Conservation (phyloP, 1,139 yeast genomes). For the Scheffersomyces illinoinensis region DNA sequence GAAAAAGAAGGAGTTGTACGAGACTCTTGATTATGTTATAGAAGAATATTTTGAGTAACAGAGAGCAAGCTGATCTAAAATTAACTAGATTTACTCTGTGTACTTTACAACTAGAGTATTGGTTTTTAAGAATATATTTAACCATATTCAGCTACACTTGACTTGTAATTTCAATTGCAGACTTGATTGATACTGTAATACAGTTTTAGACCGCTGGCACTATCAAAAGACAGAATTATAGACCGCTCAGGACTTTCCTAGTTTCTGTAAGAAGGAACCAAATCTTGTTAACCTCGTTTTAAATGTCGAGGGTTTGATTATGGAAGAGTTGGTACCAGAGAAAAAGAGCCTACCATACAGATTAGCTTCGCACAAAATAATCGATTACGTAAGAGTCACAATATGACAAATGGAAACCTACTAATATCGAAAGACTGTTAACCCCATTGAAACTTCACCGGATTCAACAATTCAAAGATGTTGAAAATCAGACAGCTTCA, state of each 20-base stretch:
- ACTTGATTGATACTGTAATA: not conserved
- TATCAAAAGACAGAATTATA: too few species aligned
- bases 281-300: too few species aligned
- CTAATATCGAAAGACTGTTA: not conserved
- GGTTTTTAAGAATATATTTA: too few species aligned
- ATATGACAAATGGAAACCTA: not conserved
- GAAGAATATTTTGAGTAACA: not conserved
- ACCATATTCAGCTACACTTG: not conserved
- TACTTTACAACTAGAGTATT: too few species aligned
- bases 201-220: not conserved
- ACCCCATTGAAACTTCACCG: not conserved
- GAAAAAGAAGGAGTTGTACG: not conserved
- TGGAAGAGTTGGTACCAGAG: too few species aligned
- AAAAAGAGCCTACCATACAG: not conserved
- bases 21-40: not conserved
- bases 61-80: too few species aligned
- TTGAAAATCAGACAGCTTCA: slow-evolving; percentile 61
- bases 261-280: too few species aligned
- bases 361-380: not conserved
- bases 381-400: not conserved
- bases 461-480: slow-evolving; percentile 6
- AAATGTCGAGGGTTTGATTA: too few species aligned
- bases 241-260: not conserved
- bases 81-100: too few species aligned
- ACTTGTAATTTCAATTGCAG: not conserved